These are phyloP conservation scores for Perkinsus olseni DNA, from an alignment of 169 alveolate species.

Conservation along the genomic window DNA sequence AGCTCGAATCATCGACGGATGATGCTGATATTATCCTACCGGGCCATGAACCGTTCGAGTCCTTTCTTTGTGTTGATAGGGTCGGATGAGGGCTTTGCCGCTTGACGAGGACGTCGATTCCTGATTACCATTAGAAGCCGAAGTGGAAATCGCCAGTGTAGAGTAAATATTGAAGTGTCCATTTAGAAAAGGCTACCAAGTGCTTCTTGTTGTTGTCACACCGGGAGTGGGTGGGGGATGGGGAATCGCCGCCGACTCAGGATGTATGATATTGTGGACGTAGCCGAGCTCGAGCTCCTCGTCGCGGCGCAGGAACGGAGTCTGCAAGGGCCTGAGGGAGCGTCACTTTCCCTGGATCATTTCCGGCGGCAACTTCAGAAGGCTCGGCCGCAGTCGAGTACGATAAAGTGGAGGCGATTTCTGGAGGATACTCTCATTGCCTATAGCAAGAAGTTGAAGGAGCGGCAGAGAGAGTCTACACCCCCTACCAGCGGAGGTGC, in stretches of 20 bases:
- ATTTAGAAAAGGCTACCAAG: too few species aligned
- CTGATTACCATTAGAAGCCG: too few species aligned
- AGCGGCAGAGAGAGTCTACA: background rate
- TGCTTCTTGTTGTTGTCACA: too few species aligned
- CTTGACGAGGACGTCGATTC: too few species aligned
- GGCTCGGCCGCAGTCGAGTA: background rate
- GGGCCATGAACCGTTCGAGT: too few species aligned
- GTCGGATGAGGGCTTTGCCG: too few species aligned
- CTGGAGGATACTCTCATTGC: background rate
- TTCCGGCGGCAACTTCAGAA: background rate
- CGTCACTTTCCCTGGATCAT: background rate
- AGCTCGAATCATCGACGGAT: too few species aligned
- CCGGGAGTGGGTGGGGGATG: background rate
- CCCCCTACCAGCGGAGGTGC: background rate
- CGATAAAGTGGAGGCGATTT: background rate
- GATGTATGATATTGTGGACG: background rate
- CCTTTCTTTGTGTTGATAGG: too few species aligned
- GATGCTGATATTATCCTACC: too few species aligned
- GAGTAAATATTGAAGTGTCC: too few species aligned
- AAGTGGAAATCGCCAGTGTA: too few species aligned
- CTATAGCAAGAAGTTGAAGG: background rate
- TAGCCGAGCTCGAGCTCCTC: background rate
- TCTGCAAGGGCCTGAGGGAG: background rate
- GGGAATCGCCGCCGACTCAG: background rate
- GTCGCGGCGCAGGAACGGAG: background rate